Evolutionary conservation across 2,329 filamentous ascomycete genomes (phyloP).

Genomic region (Xylariaceae sp.): DNA sequence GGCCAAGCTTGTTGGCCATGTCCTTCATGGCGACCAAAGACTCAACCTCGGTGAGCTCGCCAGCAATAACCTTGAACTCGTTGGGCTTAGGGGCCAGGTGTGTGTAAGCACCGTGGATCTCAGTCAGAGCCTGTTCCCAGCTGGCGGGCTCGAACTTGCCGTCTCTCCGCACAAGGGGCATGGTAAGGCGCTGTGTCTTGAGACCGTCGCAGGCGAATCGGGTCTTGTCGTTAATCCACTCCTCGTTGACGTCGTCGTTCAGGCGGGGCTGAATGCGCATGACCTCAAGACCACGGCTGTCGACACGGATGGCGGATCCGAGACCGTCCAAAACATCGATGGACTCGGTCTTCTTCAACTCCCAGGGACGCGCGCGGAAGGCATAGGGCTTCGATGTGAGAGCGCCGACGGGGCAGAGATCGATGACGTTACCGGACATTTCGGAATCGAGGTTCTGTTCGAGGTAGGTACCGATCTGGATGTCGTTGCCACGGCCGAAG

Average conservation of each 20-base stretch:
- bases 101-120: slow-evolving; percentile 77
- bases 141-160: slow-evolving; percentile 88
- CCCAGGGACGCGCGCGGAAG: slow-evolving; percentile 95
- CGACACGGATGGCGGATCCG: slow-evolving; percentile 90
- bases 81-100: slow-evolving; percentile 77
- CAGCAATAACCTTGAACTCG: slow-evolving; percentile 93
- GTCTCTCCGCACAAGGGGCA: slow-evolving; percentile 80
- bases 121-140: slow-evolving; percentile 91
- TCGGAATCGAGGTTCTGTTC: slow-evolving; percentile 92
- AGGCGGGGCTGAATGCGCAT: slow-evolving; percentile 90
- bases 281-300: slow-evolving; percentile 88
- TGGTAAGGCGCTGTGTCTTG: slow-evolving; percentile 92
- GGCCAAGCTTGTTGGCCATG: slow-evolving; percentile 90
- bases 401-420: slow-evolving; percentile 94
- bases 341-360: slow-evolving; percentile 91
- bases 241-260: slow-evolving; percentile 97
- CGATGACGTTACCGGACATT: slow-evolving; percentile 94
- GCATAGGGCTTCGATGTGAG: slow-evolving; percentile 97
- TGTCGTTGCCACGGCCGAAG: slow-evolving; percentile 88
- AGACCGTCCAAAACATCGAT: slow-evolving; percentile 90
- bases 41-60: slow-evolving; percentile 86
- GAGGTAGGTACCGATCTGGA: slow-evolving; percentile 97
- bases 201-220: slow-evolving; percentile 94
- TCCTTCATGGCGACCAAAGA: slow-evolving; percentile 96
- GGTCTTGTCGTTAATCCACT: slow-evolving; percentile 99